These are phyloP conservation scores for Colletotrichum abscissum DNA, from an alignment of 2,329 filamentous ascomycete species.

Conservation along the genomic window DNA sequence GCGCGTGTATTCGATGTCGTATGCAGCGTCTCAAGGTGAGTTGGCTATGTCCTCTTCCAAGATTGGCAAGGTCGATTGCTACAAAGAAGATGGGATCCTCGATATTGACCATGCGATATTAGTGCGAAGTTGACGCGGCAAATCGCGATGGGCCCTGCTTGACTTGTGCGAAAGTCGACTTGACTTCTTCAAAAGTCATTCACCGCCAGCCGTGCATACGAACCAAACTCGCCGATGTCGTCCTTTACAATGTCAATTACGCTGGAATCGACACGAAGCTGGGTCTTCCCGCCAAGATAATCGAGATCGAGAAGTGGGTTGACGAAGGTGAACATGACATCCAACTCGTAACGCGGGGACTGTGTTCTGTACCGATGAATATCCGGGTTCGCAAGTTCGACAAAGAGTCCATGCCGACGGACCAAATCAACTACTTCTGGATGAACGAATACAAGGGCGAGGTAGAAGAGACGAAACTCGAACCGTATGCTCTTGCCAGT, in stretches of 20 bases:
- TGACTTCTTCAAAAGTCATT: slow-evolving; percentile 58
- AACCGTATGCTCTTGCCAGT: slow-evolving; percentile 53
- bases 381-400: slow-evolving; percentile 56
- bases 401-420: slow-evolving; percentile 43
- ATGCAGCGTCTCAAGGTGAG: slow-evolving; percentile 57
- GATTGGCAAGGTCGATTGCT: neutral
- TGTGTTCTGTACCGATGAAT: slow-evolving; percentile 49
- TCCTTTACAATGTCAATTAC: slow-evolving; percentile 47
- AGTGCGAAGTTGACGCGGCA: slow-evolving; percentile 51
- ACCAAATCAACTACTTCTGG: slow-evolving; percentile 54
- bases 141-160: slow-evolving; percentile 49
- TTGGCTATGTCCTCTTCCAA: slow-evolving; percentile 1
- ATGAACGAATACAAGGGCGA: slow-evolving; percentile 41
- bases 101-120: neutral
- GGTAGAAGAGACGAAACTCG: slow-evolving; percentile 44
- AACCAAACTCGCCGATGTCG: slow-evolving; percentile 53
- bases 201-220: slow-evolving; percentile 58
- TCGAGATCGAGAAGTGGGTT: slow-evolving; percentile 52
- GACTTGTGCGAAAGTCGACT: slow-evolving; percentile 51
- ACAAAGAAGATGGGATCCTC: neutral
- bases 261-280: slow-evolving; percentile 55
- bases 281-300: slow-evolving; percentile 47
- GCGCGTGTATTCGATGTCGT: slow-evolving; percentile 57
- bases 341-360: slow-evolving; percentile 48
- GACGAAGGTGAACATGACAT: slow-evolving; percentile 45